A percentile compares a stretch with the other conserved stretches of the same genome.
These are phyloP conservation scores for Aspergillus viridinutans DNA, from an alignment of 2,329 filamentous ascomycete species.

Conservation along the genomic window DNA sequence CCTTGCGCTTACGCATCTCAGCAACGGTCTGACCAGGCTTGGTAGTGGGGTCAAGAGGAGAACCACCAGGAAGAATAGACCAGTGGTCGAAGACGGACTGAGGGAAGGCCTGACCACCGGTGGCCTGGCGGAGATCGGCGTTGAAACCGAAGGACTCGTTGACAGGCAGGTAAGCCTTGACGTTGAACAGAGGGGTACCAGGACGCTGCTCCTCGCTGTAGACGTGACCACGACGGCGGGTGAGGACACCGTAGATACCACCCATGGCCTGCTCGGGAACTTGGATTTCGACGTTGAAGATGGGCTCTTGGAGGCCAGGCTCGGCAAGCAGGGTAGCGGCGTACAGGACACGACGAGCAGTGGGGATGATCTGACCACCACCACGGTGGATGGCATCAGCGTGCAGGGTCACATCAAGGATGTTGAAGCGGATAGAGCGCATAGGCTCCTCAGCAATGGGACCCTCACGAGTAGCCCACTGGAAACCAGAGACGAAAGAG, in stretches of 20 bases:
- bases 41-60: slow-evolving; percentile 74
- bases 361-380: slow-evolving; percentile 98
- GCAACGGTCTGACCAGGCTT: slow-evolving; percentile 80
- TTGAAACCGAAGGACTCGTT: slow-evolving; percentile 99
- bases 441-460: slow-evolving; percentile 97
- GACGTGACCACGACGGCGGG: slow-evolving; percentile 96
- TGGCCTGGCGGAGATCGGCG: slow-evolving; percentile 88
- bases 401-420: slow-evolving; percentile 98
- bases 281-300: slow-evolving; percentile 99
- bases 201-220: slow-evolving; percentile 97
- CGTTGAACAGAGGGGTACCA: slow-evolving; percentile 98
- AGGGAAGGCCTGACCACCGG: slow-evolving; percentile 97
- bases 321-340: slow-evolving; percentile 86
- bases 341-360: slow-evolving; percentile 95
- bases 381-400: slow-evolving; percentile 99
- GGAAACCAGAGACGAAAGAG: slow-evolving; percentile 98
- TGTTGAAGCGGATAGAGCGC: slow-evolving; percentile 96
- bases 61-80: slow-evolving; percentile 92
- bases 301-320: slow-evolving; percentile 88
- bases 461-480: slow-evolving; percentile 98
- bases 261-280: slow-evolving; percentile 98
- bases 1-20: slow-evolving; percentile 98
- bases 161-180: slow-evolving; percentile 96
- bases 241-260: slow-evolving; percentile 99
- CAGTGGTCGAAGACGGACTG: slow-evolving; percentile 99